A percentile compares a stretch with the other conserved stretches of the same genome.
Evolutionary conservation across 768 basidiomycete genomes (phyloP).

Genomic region (Pleurotus cornucopiae): DNA sequence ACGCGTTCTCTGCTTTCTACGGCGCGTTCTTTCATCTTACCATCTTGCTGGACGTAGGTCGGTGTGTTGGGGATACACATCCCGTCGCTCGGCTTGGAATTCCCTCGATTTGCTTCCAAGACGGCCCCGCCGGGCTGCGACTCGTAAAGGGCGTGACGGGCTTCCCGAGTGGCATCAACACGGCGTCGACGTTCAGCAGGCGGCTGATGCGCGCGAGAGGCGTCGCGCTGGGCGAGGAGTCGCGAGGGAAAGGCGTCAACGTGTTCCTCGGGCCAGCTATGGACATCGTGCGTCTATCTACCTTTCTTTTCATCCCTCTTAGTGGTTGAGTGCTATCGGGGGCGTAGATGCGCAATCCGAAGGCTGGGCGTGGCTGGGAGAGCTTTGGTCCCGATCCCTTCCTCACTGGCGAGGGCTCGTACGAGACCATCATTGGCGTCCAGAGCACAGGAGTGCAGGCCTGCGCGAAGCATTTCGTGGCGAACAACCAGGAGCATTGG

Average conservation of each 20-base stretch:
- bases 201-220: constrained; percentile 62
- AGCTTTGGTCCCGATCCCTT: constrained; percentile 52
- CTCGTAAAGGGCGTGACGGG: constrained; percentile 41
- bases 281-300: constrained; percentile 40
- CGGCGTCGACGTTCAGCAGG: constrained; percentile 47
- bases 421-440: constrained; percentile 46
- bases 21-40: no score
- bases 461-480: constrained; percentile 16
- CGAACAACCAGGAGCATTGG: constrained; percentile 51
- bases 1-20: no score
- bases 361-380: constrained; percentile 47
- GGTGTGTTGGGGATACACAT: constrained; percentile 44
- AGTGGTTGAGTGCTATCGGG: neutral
- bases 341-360: constrained; percentile 46
- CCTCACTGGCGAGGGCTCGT: constrained; percentile 50
- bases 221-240: constrained; percentile 61
- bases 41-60: constrained; percentile 23
- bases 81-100: constrained; percentile 36
- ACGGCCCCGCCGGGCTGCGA: constrained; percentile 44
- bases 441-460: constrained; percentile 50
- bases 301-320: neutral
- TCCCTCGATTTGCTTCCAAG: constrained; percentile 43
- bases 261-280: constrained; percentile 49
- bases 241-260: constrained; percentile 61
- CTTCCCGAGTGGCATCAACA: constrained; percentile 57